These are phyloP conservation scores for Saccharomycopsis microspora DNA, from an alignment of 805 yeast genomes.

Conservation along the genomic window DNA sequence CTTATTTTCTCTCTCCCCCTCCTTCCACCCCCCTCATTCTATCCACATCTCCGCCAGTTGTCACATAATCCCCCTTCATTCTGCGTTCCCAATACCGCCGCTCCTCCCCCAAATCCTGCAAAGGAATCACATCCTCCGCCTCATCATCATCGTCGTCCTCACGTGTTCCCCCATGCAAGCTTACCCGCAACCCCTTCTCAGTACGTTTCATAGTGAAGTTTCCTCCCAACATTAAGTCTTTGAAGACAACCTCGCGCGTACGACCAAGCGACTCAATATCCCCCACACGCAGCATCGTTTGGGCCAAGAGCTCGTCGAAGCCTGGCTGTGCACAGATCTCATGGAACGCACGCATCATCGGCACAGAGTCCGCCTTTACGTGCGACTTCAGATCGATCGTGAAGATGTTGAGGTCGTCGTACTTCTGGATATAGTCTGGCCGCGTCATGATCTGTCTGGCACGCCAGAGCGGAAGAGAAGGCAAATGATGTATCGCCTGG, in stretches of 20 bases:
- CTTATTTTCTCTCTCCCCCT: too few species aligned
- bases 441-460: slow-evolving; percentile 81
- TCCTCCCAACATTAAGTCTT: slow-evolving; percentile 51
- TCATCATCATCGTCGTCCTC: slow-evolving; percentile 15
- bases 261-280: slow-evolving; percentile 71
- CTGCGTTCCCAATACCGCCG: slow-evolving; percentile 38
- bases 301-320: slow-evolving; percentile 53
- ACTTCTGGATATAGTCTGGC: slow-evolving; percentile 64
- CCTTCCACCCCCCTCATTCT: too few species aligned
- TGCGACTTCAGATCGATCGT: slow-evolving; percentile 64
- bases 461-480: slow-evolving; percentile 72
- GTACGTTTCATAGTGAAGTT: slow-evolving; percentile 24
- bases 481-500: slow-evolving; percentile 40
- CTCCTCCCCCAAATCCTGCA: slow-evolving; percentile 25
- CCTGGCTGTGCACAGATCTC: slow-evolving; percentile 66
- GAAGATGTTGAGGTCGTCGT: slow-evolving; percentile 68
- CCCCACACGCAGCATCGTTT: slow-evolving; percentile 54
- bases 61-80: slow-evolving; percentile 22
- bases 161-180: slow-evolving; percentile 7
- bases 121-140: slow-evolving; percentile 18
- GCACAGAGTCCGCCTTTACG: slow-evolving; percentile 74
- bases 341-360: slow-evolving; percentile 84
- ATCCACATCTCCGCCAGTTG: not conserved
- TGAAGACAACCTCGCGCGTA: slow-evolving; percentile 64
- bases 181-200: not conserved